Percentiles rank a stretch among this genome's conserved stretches.
Evolutionary conservation across 2,329 filamentous ascomycete genomes (phyloP).

Genomic region (Anthostomella pinea): DNA sequence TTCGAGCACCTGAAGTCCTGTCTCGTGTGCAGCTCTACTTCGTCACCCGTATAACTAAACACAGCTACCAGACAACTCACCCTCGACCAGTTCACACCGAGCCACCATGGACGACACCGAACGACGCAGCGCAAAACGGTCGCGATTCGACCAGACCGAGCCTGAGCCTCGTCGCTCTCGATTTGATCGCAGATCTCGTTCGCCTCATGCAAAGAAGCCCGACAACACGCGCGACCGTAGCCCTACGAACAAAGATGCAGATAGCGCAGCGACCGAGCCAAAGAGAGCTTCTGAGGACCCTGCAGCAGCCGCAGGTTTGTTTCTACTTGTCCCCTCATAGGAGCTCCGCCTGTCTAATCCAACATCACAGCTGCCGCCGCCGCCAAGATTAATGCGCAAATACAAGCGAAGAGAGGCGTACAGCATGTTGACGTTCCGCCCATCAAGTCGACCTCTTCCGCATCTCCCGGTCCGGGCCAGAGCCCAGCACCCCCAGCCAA

Average conservation of each 20-base stretch:
- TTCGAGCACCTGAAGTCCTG: too few species aligned
- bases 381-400: constrained; percentile 78
- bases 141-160: constrained; percentile 91
- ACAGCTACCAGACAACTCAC: constrained; percentile 1
- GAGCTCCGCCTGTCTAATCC: constrained; percentile 24
- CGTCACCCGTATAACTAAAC: too few species aligned
- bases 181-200: constrained; percentile 90
- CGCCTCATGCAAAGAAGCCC: constrained; percentile 64
- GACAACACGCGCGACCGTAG: constrained; percentile 78
- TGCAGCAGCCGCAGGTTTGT: constrained; percentile 72
- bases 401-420: constrained; percentile 83
- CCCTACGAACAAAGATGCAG: constrained; percentile 55
- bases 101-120: constrained; percentile 72
- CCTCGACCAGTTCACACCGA: background rate
- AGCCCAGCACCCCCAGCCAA: constrained; percentile 41
- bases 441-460: constrained; percentile 59
- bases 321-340: constrained; percentile 4
- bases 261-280: constrained; percentile 32
- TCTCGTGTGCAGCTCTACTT: too few species aligned
- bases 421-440: constrained; percentile 89
- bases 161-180: constrained; percentile 75
- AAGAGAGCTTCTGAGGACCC: constrained; percentile 61
- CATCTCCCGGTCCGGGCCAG: constrained; percentile 38
- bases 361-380: constrained; percentile 70
- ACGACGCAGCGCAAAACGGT: constrained; percentile 71